Evolutionary conservation across 306 rosid species (phyloP).

Genomic region (Abrus precatorius): DNA sequence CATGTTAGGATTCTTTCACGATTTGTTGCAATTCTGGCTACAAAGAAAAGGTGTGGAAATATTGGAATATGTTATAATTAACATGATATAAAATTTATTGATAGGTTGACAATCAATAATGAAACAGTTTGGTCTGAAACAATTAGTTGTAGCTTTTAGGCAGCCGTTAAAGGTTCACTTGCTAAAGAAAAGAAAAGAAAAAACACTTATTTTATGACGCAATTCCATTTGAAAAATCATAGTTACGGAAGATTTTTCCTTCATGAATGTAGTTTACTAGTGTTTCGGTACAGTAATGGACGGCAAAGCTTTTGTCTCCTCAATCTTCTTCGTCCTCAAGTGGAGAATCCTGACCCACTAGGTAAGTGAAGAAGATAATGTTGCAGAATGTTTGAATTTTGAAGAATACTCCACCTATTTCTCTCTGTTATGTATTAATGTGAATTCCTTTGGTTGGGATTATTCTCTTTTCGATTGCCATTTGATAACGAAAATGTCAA

Average conservation of each 20-base stretch:
- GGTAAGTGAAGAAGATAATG: neutral
- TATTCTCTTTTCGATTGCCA: neutral
- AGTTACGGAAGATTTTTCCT: neutral
- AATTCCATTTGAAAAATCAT: neutral
- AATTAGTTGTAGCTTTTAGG: neutral
- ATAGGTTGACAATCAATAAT: neutral
- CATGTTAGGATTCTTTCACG: neutral
- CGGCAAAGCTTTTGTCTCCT: neutral
- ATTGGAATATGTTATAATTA: no score
- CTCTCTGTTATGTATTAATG: constrained; percentile 16
- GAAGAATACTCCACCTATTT: constrained; percentile 5
- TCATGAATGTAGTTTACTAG: neutral
- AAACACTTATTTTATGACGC: neutral
- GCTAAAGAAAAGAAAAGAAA: neutral
- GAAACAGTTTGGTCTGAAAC: neutral
- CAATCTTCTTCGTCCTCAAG: neutral
- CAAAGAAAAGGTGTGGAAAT: neutral
- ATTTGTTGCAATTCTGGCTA: constrained; percentile 5
- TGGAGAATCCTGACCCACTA: constrained; percentile 33
- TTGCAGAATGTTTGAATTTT: constrained; percentile 37
- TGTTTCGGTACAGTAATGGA: constrained; percentile 6
- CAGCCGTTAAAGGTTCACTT: neutral
- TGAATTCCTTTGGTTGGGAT: constrained; percentile 24
- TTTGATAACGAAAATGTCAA: constrained; percentile 37
- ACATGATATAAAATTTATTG: neutral